These are phyloP conservation scores for Eimeria sp. DNA, from an alignment of 169 alveolate species.

Conservation along the genomic window DNA sequence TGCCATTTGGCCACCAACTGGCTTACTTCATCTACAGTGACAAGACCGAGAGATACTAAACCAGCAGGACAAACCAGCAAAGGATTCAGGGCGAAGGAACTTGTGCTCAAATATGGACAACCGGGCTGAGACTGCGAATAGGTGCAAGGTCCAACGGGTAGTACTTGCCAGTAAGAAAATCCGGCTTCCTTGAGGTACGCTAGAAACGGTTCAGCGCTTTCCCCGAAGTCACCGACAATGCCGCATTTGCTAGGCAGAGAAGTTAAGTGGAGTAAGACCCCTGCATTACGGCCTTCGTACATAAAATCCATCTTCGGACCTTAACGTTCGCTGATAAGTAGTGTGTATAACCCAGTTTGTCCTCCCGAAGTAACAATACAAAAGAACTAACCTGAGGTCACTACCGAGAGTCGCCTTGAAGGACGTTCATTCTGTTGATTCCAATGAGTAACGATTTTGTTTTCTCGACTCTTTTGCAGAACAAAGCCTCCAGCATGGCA, in stretches of 20 bases:
- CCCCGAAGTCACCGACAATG: constrained; percentile 78
- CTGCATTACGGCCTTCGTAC: constrained; percentile 83
- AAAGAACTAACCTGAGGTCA: neutral
- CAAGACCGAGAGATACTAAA: constrained; percentile 34
- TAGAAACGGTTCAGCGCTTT: constrained; percentile 70
- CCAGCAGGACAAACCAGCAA: constrained; percentile 72
- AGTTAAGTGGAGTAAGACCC: constrained; percentile 76
- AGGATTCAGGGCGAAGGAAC: constrained; percentile 82
- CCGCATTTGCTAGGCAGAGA: constrained; percentile 79
- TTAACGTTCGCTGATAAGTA: neutral
- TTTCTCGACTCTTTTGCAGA: neutral
- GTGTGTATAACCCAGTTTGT: neutral
- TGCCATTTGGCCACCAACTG: constrained; percentile 54
- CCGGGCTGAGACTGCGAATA: constrained; percentile 74
- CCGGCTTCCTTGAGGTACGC: constrained; percentile 72
- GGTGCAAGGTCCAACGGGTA: constrained; percentile 82
- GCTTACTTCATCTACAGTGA: constrained; percentile 12
- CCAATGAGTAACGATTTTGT: neutral
- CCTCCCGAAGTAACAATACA: neutral
- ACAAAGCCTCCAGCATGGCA: constrained; percentile 6
- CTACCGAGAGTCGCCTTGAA: neutral
- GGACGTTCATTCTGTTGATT: neutral
- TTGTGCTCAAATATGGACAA: constrained; percentile 79
- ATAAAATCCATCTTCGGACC: constrained; percentile 63
- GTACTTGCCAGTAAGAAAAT: constrained; percentile 81